These are phyloP conservation scores for Heterobasidion parviporum DNA, from an alignment of 1,284 basidiomycete species.

Conservation along the genomic window DNA sequence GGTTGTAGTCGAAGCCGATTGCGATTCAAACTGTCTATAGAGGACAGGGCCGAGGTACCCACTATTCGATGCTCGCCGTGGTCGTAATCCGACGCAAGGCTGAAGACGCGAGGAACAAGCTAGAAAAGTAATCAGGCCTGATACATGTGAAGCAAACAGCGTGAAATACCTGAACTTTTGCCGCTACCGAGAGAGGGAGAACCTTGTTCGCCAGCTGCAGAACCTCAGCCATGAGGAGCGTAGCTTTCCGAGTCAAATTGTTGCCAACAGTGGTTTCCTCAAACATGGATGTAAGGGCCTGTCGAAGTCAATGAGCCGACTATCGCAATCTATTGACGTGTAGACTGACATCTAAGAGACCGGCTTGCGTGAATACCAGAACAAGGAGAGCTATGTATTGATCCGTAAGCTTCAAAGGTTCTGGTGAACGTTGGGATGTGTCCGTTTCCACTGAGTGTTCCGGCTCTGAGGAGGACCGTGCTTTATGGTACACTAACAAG, in stretches of 20 bases:
- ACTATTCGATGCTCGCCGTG: constrained; percentile 70
- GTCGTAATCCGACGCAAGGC: constrained; percentile 72
- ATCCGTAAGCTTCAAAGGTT: constrained; percentile 78
- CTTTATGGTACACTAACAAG: constrained; percentile 58
- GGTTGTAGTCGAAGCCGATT: constrained; percentile 67
- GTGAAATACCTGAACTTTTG: constrained; percentile 68
- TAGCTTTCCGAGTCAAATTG: constrained; percentile 79
- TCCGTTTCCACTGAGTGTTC: constrained; percentile 21
- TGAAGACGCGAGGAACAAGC: constrained; percentile 83
- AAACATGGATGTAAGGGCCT: constrained; percentile 82
- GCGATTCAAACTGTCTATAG: constrained; percentile 89
- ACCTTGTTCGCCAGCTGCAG: constrained; percentile 85
- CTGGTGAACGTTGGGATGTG: constrained; percentile 38
- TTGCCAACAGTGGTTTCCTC: constrained; percentile 68
- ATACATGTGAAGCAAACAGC: no score
- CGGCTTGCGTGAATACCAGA: constrained; percentile 80
- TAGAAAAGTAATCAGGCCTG: constrained; percentile 21
- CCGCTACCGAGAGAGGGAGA: constrained; percentile 78
- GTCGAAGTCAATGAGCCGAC: constrained; percentile 1
- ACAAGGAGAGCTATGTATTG: constrained; percentile 92
- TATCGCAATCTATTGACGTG: neutral
- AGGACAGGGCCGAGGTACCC: constrained; percentile 78
- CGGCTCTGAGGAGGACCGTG: constrained; percentile 28
- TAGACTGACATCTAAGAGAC: constrained; percentile 72
- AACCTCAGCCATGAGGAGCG: constrained; percentile 87